Evolutionary conservation across 2,329 filamentous ascomycete genomes (phyloP), one percentile per base, ranked within the genome.

Genomic region (Trichoderma sp.): DNA sequence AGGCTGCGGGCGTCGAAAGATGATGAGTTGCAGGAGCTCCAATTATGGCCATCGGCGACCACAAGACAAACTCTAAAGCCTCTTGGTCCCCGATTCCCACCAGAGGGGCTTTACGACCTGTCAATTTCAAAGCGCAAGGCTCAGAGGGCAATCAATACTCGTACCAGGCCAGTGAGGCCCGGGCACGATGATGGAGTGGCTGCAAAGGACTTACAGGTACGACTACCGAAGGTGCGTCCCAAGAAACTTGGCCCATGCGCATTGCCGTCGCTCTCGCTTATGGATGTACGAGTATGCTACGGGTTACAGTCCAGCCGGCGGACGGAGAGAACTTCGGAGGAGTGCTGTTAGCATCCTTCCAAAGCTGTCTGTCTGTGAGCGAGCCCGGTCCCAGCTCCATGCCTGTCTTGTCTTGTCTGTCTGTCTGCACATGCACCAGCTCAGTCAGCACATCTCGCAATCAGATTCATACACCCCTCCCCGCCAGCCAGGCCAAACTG

Each of bases 381-480:
- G 65, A 24, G 65, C 65, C 41, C 21, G 68, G 38, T 27, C n/a
- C 68, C 68, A 71, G 56, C 24, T 62, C 56, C 38, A 50, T 62
- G 31, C 68, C n/a, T 21, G 21, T 50, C 21, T n/a, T 21, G n/a
- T 21, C 45, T 50, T 50, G 45, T n/a, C 68, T n/a, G 8, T 9
- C 68, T n/a, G 41, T 18, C 68, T n/a, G 56, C 38, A 6, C 29
- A 71, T 63, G 38, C 56, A 35, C 35, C 38, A 72, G 62, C 68
- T 71, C 24, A 72, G 45, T 63, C 59, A 63, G 59, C 38, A 29
- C 68, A 60, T 71, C 67, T 71, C 38, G 41, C 67, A 59, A 45
- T 38, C 67, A 45, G 53, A 62, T 62, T 41, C 33, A 62, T 41
- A 62, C 67, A 71, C 67, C 33, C 53, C 33, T 6, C 21, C 64